Evolutionary conservation across 2,329 filamentous ascomycete genomes (phyloP).

Genomic region (Stromatinia cepivora): DNA sequence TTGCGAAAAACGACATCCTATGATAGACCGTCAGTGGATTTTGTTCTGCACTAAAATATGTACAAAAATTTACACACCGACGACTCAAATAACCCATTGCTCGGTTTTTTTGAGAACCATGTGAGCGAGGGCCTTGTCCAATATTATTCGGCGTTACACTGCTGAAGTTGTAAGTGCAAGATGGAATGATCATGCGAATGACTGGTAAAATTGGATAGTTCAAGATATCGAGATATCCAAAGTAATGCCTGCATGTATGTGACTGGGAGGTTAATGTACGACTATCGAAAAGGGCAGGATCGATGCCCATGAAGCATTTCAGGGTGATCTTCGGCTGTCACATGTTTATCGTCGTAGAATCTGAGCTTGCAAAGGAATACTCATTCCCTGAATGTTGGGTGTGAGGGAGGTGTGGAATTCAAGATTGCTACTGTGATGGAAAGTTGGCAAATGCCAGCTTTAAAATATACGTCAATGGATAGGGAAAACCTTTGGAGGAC

Average conservation of each 20-base stretch:
- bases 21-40: not conserved
- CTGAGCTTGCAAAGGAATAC: not conserved
- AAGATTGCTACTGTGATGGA: not conserved
- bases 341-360: not conserved
- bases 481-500: not conserved
- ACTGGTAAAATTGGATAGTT: not conserved
- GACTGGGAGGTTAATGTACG: too few relatives aligned
- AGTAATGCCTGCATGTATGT: too few relatives aligned
- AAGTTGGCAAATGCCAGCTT: slow-evolving; percentile 9
- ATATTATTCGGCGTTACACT: not conserved
- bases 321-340: not conserved
- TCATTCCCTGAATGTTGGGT: not conserved
- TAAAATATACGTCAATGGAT: slow-evolving; percentile 15
- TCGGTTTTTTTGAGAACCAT: not conserved
- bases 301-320: not conserved
- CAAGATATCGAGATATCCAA: not conserved
- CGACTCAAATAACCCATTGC: not conserved
- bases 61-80: not conserved
- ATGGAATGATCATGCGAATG: not conserved
- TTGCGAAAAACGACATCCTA: not conserved
- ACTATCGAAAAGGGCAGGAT: not conserved
- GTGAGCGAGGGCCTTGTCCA: not conserved
- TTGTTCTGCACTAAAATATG: too few relatives aligned
- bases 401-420: not conserved
- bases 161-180: too few relatives aligned